Base-by-base conservation (phyloP, 208 protist species). In the Wallacemonas sp. region DNA sequence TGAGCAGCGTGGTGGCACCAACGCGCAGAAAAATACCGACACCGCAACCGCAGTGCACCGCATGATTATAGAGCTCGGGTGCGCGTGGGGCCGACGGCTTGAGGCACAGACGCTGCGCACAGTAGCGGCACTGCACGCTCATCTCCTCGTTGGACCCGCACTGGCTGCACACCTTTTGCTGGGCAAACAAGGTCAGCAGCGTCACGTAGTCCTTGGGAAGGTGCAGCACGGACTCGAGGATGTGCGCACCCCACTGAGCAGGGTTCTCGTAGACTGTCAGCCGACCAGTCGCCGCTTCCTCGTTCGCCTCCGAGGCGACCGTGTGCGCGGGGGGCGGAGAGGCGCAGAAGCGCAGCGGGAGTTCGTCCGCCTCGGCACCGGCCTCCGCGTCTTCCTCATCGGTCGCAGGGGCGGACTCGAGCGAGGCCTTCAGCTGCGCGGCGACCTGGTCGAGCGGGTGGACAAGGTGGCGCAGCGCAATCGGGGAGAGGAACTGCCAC, bases 91-190 rank as follows among this genome's bases (percentile, higher is more conserved):
- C 36, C n/a, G 59, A 28, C 23, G 62, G 65, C 23, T 65, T 39
- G 32, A 78, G 38, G 59, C 83, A 88, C 42, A 91, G 59, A 10
- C 68, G 26, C 36, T 74, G 49, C 33, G 77, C 85, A 44, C 88
- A 94, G 57, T 62, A 72, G 31, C 79, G 85, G 67, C 88, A 94
- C 67, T 83, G 29, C 29, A 84, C 76, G n/a, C 65, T 70, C 49
- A 66, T 64, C 12, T 31, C 39, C 25, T 67, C 71, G 26, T 71
- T 65, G 36, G 63, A 45, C 4, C 66, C 71, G 55, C 77, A 82
- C 11, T 75, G 50, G 45, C 46, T 57, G 54, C 81, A 86, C 31
- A 63, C 62, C 61, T 65, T 57, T 41, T 29, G 48, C 39, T 55
- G 65, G 7, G 77, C 48, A 55, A 69, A 57, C 25, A 45, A 16